Evolutionary conservation across 108 stramenopile species (phyloP).

Genomic region (Discostella stelligeroides): DNA sequence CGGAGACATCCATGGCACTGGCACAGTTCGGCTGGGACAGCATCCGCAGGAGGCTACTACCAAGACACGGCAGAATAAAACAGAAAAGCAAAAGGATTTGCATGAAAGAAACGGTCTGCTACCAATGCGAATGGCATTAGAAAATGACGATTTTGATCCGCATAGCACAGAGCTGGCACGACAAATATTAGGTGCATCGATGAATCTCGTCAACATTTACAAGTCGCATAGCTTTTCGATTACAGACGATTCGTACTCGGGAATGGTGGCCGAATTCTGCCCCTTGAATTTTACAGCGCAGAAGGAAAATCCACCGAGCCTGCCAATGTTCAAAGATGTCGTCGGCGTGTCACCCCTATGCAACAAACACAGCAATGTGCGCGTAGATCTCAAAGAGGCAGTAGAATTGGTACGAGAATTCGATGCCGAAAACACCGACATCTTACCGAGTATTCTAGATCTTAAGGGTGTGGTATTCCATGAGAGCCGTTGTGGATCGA

Average conservation of each 20-base stretch:
- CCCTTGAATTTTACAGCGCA: constrained; percentile 34
- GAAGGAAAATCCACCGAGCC: constrained; percentile 35
- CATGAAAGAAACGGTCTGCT: constrained; percentile 1
- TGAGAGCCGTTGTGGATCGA: constrained; percentile 91
- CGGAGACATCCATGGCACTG: not conserved
- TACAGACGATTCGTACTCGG: constrained; percentile 30
- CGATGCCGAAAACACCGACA: constrained; percentile 16
- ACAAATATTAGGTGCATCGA: constrained; percentile 23
- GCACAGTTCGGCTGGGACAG: constrained; percentile 16
- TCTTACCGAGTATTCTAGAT: constrained; percentile 47
- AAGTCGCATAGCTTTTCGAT: not conserved
- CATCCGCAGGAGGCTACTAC: not conserved
- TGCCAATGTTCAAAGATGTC: constrained; percentile 83
- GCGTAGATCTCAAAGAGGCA: constrained; percentile 61
- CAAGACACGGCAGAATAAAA: not conserved
- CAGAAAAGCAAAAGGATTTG: not conserved
- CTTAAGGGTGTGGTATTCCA: constrained; percentile 92
- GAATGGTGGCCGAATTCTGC: constrained; percentile 35
- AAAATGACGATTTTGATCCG: constrained; percentile 23
- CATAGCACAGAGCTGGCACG: constrained; percentile 13
- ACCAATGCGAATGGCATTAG: constrained; percentile 27
- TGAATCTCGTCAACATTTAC: constrained; percentile 33
- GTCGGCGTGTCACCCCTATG: constrained; percentile 41
- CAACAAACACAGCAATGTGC: constrained; percentile 23
- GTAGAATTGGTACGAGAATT: constrained; percentile 52